Conservation (phyloP, 331 rosid genomes). For the Stylosanthes scabra region DNA sequence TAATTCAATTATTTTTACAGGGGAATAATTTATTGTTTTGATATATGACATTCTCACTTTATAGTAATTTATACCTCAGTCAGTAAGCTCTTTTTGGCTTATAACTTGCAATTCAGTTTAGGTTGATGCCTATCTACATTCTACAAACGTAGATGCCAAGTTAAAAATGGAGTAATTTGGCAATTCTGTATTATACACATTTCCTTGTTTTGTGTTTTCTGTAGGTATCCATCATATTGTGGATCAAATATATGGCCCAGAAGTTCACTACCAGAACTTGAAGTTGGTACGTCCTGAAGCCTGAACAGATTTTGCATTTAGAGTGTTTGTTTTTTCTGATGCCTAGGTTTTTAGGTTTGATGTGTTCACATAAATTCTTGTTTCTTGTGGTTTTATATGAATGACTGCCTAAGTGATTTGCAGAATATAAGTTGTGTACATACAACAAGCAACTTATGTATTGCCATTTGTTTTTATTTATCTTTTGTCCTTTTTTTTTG, state of each 20-base stretch:
- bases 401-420: constrained; percentile 8
- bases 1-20: constrained; percentile 8
- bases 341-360: constrained; percentile 14
- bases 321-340: constrained; percentile 13
- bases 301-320: constrained; percentile 27
- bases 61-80: constrained; percentile 12
- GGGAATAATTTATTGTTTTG: constrained; percentile 6
- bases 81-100: constrained; percentile 6
- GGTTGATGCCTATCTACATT: constrained; percentile 19
- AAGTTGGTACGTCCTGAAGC: constrained; percentile 62
- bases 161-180: neutral
- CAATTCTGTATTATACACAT: constrained; percentile 21
- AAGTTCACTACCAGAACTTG: constrained; percentile 81
- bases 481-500: constrained; percentile 30
- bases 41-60: neutral
- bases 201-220: constrained; percentile 37
- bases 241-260: constrained; percentile 93
- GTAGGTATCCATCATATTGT: constrained; percentile 92
- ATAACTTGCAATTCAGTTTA: constrained; percentile 3
- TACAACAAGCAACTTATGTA: constrained; percentile 14
- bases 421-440: constrained; percentile 24
- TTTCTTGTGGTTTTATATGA: neutral
- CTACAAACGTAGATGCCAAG: neutral
- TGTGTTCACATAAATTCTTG: neutral
- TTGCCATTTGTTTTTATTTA: constrained; percentile 1